These are phyloP conservation scores for Penicillium bovifimosum DNA, from an alignment of 495 filamentous ascomycete species.

Conservation along the genomic window DNA sequence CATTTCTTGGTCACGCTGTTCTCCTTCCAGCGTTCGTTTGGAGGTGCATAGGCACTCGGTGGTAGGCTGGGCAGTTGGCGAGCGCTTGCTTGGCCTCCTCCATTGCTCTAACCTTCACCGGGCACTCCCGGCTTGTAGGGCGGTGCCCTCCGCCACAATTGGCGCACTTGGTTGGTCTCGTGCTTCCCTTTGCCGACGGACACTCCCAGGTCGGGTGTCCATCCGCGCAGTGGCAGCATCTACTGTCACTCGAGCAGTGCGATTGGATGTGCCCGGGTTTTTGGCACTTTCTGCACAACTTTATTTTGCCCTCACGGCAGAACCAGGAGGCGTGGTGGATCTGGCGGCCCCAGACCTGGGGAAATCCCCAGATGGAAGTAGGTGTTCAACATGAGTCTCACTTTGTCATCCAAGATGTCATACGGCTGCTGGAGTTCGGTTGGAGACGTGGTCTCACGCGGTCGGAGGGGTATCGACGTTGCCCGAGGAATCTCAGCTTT, in stretches of 20 bases:
- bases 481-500: no score
- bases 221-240: conserved; percentile 8
- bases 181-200: background rate
- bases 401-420: no score
- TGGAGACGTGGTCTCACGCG: no score
- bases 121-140: background rate
- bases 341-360: conserved; percentile 11
- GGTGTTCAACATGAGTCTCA: no score
- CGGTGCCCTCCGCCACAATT: conserved; percentile 5
- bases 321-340: conserved; percentile 4
- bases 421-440: no score
- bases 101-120: conserved; percentile 2
- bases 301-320: conserved; percentile 12
- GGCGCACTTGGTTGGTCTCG: conserved; percentile 6
- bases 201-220: conserved; percentile 19
- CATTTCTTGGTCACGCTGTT: no score
- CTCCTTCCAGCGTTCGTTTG: background rate
- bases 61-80: conserved; percentile 1
- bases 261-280: conserved; percentile 16
- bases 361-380: no score
- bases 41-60: conserved; percentile 4
- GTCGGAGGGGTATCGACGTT: no score
- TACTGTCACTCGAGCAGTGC: conserved; percentile 9
- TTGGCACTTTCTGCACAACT: conserved; percentile 15
- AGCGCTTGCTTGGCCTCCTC: conserved; percentile 7